Conservation (phyloP, 768 basidiomycete species). For the Tricholoma sp. region DNA sequence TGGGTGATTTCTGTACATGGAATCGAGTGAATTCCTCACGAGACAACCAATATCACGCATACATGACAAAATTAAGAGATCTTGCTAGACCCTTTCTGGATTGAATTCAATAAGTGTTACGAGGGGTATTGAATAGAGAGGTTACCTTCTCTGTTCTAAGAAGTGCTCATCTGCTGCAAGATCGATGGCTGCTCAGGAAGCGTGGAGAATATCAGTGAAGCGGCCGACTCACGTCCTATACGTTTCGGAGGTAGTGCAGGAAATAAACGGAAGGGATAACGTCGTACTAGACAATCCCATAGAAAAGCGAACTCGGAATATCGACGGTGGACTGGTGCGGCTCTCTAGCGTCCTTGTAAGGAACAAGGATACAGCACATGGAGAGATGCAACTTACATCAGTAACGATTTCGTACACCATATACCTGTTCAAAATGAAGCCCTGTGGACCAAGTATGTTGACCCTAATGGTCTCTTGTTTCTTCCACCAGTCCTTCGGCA, state of each 20-base stretch:
- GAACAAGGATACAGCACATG: not conserved
- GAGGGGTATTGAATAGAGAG: not conserved
- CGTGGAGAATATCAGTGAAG: conserved; percentile 5
- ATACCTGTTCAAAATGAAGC: conserved; percentile 86
- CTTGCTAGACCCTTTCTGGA: conserved; percentile 73
- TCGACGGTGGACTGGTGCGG: conserved; percentile 68
- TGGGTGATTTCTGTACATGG: conserved; percentile 71
- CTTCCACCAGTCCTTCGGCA: conserved; percentile 86
- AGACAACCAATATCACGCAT: conserved; percentile 17
- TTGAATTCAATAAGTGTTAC: not conserved
- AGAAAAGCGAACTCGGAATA: conserved; percentile 94
- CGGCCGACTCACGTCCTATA: conserved; percentile 67
- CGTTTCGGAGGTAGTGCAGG: conserved; percentile 88
- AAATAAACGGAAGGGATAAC: conserved; percentile 93
- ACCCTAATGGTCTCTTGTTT: conserved; percentile 69
- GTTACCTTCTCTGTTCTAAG: conserved; percentile 81
- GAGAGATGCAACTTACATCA: conserved; percentile 48
- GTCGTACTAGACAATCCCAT: conserved; percentile 77
- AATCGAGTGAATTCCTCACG: not conserved
- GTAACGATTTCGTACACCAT: conserved; percentile 79
- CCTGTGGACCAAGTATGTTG: conserved; percentile 79
- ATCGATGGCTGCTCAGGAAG: conserved; percentile 8
- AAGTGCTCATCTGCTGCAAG: conserved; percentile 78
- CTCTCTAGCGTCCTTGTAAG: conserved; percentile 37
- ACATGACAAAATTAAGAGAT: conserved; percentile 78